Evolutionary conservation across 208 protist species (phyloP).

Genomic region (Trypanosoma platydactyli): DNA sequence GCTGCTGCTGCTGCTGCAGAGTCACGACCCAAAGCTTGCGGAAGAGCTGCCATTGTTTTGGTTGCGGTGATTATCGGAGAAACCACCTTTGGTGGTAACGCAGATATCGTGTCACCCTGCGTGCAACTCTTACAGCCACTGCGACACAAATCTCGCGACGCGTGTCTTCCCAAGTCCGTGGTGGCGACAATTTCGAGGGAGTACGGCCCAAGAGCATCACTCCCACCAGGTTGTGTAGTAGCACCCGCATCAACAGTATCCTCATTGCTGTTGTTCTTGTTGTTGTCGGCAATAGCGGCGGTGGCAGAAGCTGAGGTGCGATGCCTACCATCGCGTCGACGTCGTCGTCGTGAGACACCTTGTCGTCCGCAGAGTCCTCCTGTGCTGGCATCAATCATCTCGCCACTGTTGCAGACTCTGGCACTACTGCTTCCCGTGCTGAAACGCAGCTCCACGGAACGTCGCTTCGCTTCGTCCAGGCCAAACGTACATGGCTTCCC

Average conservation of each 20-base stretch:
- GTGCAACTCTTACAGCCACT: neutral
- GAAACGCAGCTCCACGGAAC: constrained; percentile 15
- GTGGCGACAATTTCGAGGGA: constrained; percentile 23
- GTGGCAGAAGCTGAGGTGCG: too few species aligned
- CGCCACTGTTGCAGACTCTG: too few species aligned
- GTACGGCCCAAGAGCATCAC: constrained; percentile 11
- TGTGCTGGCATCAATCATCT: too few species aligned
- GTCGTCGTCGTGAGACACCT: neutral
- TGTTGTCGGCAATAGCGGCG: neutral
- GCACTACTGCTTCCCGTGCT: neutral
- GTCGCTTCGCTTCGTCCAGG: constrained; percentile 16
- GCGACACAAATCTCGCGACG: neutral
- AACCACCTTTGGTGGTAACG: neutral
- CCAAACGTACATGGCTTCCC: constrained; percentile 53
- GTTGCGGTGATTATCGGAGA: neutral
- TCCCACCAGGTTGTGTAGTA: neutral
- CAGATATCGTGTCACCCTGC: too few species aligned
- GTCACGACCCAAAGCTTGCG: neutral
- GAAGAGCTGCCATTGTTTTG: neutral
- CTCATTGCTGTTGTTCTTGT: neutral
- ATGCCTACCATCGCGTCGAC: too few species aligned
- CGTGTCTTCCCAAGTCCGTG: neutral
- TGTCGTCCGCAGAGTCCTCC: neutral
- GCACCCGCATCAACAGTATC: neutral
- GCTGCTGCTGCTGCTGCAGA: neutral